These are phyloP conservation scores for Acarospora socialis DNA, from an alignment of 2,329 filamentous ascomycete species.

Conservation along the genomic window DNA sequence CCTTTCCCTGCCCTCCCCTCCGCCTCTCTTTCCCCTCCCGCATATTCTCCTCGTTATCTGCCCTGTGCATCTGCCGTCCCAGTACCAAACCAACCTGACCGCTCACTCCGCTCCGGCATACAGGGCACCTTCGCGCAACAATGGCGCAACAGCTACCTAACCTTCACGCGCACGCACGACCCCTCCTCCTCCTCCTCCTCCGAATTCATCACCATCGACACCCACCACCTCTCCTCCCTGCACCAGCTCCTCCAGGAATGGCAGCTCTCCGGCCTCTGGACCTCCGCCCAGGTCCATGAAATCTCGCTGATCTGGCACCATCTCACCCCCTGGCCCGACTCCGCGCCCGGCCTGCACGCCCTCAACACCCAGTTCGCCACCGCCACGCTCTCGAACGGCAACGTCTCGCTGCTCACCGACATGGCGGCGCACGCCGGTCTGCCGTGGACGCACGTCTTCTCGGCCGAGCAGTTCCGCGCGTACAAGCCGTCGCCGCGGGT, in stretches of 20 bases:
- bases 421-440: constrained; percentile 44
- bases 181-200: constrained; percentile 17
- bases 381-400: constrained; percentile 62
- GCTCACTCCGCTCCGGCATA: too few species aligned
- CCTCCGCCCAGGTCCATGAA: constrained; percentile 40
- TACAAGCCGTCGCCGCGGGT: constrained; percentile 60
- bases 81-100: too few species aligned
- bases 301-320: constrained; percentile 60
- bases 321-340: constrained; percentile 55
- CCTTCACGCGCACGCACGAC: constrained; percentile 40
- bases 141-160: constrained; percentile 52
- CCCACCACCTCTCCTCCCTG: constrained; percentile 9
- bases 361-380: constrained; percentile 45
- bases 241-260: constrained; percentile 8
- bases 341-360: constrained; percentile 37
- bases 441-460: constrained; percentile 48
- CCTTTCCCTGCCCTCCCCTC: too few species aligned
- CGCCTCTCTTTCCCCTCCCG: too few species aligned
- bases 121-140: constrained; percentile 49
- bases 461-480: constrained; percentile 53
- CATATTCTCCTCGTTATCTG: too few species aligned
- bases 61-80: too few species aligned
- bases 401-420: constrained; percentile 50
- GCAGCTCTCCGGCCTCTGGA: constrained; percentile 8
- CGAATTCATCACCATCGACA: constrained; percentile 16